Conservation (phyloP, 2,329 filamentous ascomycete genomes). For the Colletotrichum agaves region DNA sequence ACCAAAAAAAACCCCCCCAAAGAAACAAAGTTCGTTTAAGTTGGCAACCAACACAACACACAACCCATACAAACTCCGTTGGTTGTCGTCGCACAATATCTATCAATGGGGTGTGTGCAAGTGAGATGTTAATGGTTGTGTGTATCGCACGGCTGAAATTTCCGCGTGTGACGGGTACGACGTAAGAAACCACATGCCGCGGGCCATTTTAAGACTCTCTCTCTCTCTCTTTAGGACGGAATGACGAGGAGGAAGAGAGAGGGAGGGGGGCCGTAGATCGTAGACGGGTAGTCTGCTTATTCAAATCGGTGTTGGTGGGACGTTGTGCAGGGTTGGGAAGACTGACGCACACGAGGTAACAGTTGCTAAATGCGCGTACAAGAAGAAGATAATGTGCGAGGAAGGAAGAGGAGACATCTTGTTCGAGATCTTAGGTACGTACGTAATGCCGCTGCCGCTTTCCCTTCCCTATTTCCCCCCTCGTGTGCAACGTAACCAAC, state of each 20-base stretch:
- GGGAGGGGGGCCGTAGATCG: conserved; percentile 19
- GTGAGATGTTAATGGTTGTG: not conserved
- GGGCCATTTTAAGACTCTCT: not conserved
- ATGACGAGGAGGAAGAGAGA: not conserved
- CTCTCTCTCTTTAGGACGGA: not conserved
- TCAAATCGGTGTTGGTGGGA: conserved; percentile 34
- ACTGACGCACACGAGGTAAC: not conserved
- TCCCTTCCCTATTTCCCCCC: too few species aligned
- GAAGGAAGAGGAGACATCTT: not conserved
- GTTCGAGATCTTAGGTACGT: too few species aligned
- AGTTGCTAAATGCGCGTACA: too few species aligned
- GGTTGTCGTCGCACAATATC: too few species aligned
- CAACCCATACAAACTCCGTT: too few species aligned
- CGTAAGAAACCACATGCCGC: not conserved
- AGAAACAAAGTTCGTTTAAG: too few species aligned
- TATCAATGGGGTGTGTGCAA: not conserved
- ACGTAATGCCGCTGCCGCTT: not conserved
- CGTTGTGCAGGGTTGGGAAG: conserved; percentile 5
- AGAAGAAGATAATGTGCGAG: not conserved
- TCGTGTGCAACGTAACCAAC: conserved; percentile 1
- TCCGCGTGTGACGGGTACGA: conserved; percentile 7
- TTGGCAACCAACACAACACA: too few species aligned
- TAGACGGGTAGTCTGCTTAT: conserved; percentile 37
- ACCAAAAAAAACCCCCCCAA: too few species aligned
- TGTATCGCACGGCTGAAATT: not conserved